Percentiles rank a stretch among this genome's conserved stretches.
Evolutionary conservation across 2,329 filamentous ascomycete species (phyloP).

Genomic region (Metarhizium humberi): DNA sequence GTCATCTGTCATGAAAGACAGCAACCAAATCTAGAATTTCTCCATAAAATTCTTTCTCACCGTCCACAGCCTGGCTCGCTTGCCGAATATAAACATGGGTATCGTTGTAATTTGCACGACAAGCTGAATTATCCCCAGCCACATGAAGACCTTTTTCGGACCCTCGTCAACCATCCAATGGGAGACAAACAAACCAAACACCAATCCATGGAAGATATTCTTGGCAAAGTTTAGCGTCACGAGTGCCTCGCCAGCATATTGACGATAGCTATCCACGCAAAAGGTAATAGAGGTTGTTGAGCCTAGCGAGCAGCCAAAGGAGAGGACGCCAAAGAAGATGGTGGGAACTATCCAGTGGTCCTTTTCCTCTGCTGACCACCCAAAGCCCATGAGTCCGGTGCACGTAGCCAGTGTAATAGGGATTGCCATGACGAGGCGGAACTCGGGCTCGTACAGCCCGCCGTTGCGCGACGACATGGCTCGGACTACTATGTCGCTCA

Average conservation of each 20-base stretch:
- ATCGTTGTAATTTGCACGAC: slow-evolving; percentile 65
- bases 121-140: slow-evolving; percentile 79
- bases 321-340: slow-evolving; percentile 83
- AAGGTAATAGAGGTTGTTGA: slow-evolving; percentile 91
- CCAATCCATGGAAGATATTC: slow-evolving; percentile 82
- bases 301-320: slow-evolving; percentile 84
- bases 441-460: slow-evolving; percentile 91
- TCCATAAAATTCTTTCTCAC: slow-evolving; percentile 80
- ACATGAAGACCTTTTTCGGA: slow-evolving; percentile 68
- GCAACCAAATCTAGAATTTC: slow-evolving; percentile 36
- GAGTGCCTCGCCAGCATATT: slow-evolving; percentile 88
- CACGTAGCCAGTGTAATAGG: slow-evolving; percentile 71
- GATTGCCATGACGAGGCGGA: slow-evolving; percentile 76
- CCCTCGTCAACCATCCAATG: slow-evolving; percentile 72
- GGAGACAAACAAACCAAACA: slow-evolving; percentile 84
- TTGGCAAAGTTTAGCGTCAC: slow-evolving; percentile 94
- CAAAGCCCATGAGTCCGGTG: slow-evolving; percentile 87
- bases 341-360: slow-evolving; percentile 89
- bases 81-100: slow-evolving; percentile 92
- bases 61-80: slow-evolving; percentile 89
- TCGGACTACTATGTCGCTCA: slow-evolving; percentile 77
- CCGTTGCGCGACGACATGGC: slow-evolving; percentile 77
- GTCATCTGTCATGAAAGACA: too few species aligned
- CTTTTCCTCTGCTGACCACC: slow-evolving; percentile 70
- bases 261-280: slow-evolving; percentile 83